Base-by-base conservation (phyloP, 495 filamentous ascomycete species). In the Neurospora sp. region DNA sequence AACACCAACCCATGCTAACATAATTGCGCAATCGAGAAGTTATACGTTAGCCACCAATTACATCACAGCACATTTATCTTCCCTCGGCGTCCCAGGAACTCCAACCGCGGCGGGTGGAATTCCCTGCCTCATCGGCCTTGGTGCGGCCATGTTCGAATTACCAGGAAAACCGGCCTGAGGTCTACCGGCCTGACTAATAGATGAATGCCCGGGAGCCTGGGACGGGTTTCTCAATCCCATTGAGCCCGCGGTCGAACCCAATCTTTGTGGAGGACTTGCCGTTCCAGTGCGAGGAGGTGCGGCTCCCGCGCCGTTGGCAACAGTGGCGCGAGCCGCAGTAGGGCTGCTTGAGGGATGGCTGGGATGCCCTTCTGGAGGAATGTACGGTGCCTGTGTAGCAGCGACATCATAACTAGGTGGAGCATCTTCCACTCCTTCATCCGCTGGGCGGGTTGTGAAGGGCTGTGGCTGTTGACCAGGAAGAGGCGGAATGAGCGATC, bases 371-470 rank as follows among this genome's bases (percentile, higher is more conserved):
- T 81, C 78, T 0, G 91, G 90, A 4, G 91, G 89, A 12, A 89
- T 82, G 74, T 93, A 94, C 7, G 87, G 85, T 8, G 84, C 86
- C 69, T 86, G 85, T 40, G 85, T 88, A 0, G 91, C 87, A 9
- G 92, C 91, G 83, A 94, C 91, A 81, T 96, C 93, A 78, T 97
- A 97, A 16, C 88, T 90, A 7, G 93, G 93, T 12, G 92, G 93
- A 4, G 91, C 90, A 1, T 87, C 89, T 68, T 90, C 88, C 4
- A 88, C 84, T 7, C 83, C 86, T n/a, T 85, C 83, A 22, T 86
- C 83, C 20, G 81, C 69, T 16, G 80, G 78, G 40, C 81, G 75
- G 71, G 80, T 82, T 31, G 81, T 76, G 61, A 74, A 59, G 65
- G 79, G 71, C 20, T 75, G 75, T 35, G 53, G 27, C 1, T 65